Base-by-base conservation (phyloP, 495 filamentous ascomycete species). In the Talaromyces thailandensis region DNA sequence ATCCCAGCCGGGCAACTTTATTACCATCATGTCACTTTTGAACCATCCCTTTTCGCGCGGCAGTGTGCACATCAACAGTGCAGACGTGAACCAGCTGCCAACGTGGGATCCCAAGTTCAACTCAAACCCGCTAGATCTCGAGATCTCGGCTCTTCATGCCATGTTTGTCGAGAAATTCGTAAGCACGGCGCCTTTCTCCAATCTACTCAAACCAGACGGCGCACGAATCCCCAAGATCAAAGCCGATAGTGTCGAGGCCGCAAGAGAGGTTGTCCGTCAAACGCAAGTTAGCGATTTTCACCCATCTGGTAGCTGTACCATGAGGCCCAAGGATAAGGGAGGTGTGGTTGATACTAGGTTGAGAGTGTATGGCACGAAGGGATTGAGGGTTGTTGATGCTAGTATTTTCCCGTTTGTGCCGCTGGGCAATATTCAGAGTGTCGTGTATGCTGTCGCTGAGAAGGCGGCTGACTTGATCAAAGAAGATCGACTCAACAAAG, bases 401-500 rank as follows among this genome's bases (percentile, higher is more conserved):
- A 83, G 80, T 65, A 67, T 84, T 18, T 76, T 86, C 52, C 81
- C 82, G 0, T 51, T 84, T 21, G 69, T 77, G 58, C 70, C 77
- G 7, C 62, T 64, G 8, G 81, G 75, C 0, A 81, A 84, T 68
- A 78, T 84, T 26, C 73, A 77, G 68, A 73, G 75, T 4, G 70
- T 71, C 2, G 80, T 84, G 9, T 85, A 84, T 70, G 80, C 79
- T 0, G 72, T 84, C 23, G 83, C 80, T 0, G 83, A 86, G 70
- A 70, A 74, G 65, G 82, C 79, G 16, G 80, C 81, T 5, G 81
- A 83, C 70, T 60, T 83, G 3, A 82, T 85, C 66, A 81, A 79
- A 69, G 72, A 68, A 50, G 35, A 31, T 45, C 48, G 35, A 40
- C 35, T 40, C 4, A 40, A 4, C 35, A 16, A 4, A 40, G 35